phyloP scores from a whole-genome alignment of 225 moss, liverwort and hornwort species.

The Sphagnum tenellum region DNA sequence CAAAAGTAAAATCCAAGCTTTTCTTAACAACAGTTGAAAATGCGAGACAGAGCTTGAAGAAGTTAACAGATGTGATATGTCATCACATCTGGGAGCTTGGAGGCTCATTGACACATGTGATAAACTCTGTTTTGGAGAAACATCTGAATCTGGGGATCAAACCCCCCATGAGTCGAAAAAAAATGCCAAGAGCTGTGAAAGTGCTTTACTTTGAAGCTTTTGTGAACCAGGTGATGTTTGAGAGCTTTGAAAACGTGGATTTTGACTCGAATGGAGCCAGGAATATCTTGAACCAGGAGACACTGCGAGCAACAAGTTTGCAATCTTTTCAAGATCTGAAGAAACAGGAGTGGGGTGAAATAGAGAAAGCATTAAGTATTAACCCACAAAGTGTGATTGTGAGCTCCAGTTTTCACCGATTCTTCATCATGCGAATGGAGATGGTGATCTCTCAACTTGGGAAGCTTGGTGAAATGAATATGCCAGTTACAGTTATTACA shows the following conservation, averaged over 20 bases:
- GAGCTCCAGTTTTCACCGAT: conserved; percentile 33
- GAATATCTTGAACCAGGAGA: conserved; percentile 17
- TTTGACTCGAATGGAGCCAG: conserved; percentile 44
- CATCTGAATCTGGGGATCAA: conserved; percentile 20
- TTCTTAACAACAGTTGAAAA: conserved; percentile 23
- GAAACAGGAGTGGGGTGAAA: conserved; percentile 20
- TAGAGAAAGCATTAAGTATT: conserved; percentile 20
- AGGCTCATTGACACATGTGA: conserved; percentile 37
- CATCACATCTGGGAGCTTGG: conserved; percentile 39
- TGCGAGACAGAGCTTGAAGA: conserved; percentile 14
- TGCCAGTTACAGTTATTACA: conserved; percentile 23
- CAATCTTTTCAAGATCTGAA: conserved; percentile 29
- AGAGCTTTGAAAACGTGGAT: conserved; percentile 44
- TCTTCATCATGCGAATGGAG: conserved; percentile 44
- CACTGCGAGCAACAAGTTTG: conserved; percentile 26
- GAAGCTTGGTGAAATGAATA: conserved; percentile 36
- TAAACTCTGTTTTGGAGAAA: conserved; percentile 31
- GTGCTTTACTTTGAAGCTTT: conserved; percentile 43
- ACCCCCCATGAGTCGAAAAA: background rate
- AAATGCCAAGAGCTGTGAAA: conserved; percentile 30
- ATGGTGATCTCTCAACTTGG: conserved; percentile 38
- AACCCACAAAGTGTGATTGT: conserved; percentile 18
- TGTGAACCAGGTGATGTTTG: conserved; percentile 45
- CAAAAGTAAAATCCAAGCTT: conserved; percentile 25
- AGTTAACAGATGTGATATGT: conserved; percentile 29